Evolutionary conservation across 345 rosid genomes (phyloP), one percentile per base, ranked within the genome.

Genomic region (Eucalyptus caleyi): DNA sequence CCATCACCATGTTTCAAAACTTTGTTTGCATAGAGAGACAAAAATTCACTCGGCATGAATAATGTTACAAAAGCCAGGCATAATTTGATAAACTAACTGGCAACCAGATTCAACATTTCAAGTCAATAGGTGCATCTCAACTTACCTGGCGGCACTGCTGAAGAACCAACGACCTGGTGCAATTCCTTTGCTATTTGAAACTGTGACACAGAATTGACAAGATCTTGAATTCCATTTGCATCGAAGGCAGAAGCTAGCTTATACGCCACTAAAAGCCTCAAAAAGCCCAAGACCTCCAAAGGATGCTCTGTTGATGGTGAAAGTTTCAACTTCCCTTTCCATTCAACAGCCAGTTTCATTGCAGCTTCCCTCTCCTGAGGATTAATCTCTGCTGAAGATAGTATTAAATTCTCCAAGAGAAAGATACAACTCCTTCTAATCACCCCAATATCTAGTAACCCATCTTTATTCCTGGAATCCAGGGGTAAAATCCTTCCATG

Each of bases 351-450:
- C 77, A 92, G 82, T 86, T 65, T 89, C 80, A 90, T 67, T 56
- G 94, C 97, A 89, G 92, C 90, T 86, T 53, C 89, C 77, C 85
- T 90, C 81, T 91, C 90, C 50, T 90, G 80, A 65, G 92, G 89
- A 53, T 21, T 87, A 45, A 92, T 91, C 67, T 88, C 65, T 13
- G 91, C 89, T 16, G 93, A 60, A 53, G 91, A 77, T 86, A 67
- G 87, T 89, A 88, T 87, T 92, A 95, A 88, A 86, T 91, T 93
- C 90, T 94, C 93, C 11, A 94, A 86, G 87, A 95, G 90, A 56
- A 92, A 88, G 47, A 94, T 88, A 88, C 93, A 93, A 88, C 91
- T 91, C 88, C 89, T 91, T 86, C 91, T 93, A 45, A 91, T 90
- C 88, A 88, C 88, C 86, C 49, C 86, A 65, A 67, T 88, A 89